A percentile compares a stretch with the other conserved stretches of the same genome.
Conservation (phyloP, 2,329 filamentous ascomycete species). For the Sarocladium oryzae region DNA sequence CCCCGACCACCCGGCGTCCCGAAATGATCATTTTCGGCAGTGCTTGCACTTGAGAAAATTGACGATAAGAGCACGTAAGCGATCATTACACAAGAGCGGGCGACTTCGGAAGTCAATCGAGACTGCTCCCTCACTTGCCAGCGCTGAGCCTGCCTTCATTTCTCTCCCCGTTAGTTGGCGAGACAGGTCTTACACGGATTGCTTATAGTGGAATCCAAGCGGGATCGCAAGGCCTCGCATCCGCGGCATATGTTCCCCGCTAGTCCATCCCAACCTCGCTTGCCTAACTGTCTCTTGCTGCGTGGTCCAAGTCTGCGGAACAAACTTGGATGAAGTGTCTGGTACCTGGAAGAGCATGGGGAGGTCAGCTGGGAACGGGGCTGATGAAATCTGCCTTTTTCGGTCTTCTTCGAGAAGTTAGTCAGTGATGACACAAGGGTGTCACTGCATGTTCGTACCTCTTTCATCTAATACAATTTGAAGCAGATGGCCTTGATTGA, state of each 20-base stretch:
- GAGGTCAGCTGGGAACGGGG: neutral
- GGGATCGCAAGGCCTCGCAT: conserved; percentile 6
- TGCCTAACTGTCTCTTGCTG: neutral
- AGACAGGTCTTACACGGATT: neutral
- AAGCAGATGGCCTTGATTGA: neutral
- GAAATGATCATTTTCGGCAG: neutral
- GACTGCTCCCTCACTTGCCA: no score
- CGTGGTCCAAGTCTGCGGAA: neutral
- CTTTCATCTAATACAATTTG: neutral
- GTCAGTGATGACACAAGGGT: conserved; percentile 1
- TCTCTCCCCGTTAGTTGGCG: neutral
- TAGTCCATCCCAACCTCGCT: conserved; percentile 7
- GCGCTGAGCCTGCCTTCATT: neutral
- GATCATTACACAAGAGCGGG: no score
- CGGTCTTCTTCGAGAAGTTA: neutral
- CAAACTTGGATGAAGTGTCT: neutral
- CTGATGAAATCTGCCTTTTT: neutral
- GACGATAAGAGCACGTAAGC: no score
- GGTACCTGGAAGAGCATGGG: neutral
- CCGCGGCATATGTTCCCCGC: conserved; percentile 1
- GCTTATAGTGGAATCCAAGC: conserved; percentile 4
- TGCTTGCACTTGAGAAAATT: neutral
- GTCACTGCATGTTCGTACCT: neutral
- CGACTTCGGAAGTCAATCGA: no score
- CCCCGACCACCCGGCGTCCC: neutral